Evolutionary conservation across 495 filamentous ascomycete genomes (phyloP).

Genomic region (Neurospora cerealis): DNA sequence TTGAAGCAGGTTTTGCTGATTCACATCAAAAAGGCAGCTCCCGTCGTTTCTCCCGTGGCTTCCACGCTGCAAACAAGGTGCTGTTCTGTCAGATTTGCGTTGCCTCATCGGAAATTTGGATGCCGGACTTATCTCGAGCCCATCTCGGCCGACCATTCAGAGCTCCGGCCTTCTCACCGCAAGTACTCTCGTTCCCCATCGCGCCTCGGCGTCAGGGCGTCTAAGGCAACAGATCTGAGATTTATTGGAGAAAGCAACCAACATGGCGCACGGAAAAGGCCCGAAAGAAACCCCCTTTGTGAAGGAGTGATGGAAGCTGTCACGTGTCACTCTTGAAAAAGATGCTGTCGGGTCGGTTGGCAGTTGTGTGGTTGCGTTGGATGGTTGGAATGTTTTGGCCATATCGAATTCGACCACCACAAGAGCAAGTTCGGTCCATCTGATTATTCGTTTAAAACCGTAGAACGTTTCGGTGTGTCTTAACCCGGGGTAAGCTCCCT

Average conservation of each 20-base stretch:
- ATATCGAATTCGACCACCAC: neutral
- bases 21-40: neutral
- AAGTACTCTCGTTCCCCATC: neutral
- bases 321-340: neutral
- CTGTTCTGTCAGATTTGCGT: neutral
- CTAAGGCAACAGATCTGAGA: neutral
- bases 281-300: neutral
- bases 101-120: neutral
- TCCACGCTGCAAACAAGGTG: neutral
- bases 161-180: neutral
- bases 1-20: neutral
- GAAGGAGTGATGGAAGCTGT: neutral
- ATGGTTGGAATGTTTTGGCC: neutral
- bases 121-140: neutral
- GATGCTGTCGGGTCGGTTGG: neutral
- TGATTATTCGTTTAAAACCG: neutral
- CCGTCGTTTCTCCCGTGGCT: neutral
- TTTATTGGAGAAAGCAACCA: neutral
- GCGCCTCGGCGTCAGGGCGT: neutral
- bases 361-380: neutral
- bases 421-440: neutral
- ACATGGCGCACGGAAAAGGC: neutral
- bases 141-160: neutral
- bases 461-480: neutral
- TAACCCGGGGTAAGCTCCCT: neutral